phyloP scores from a whole-genome alignment of 257 asterid species.

The Solanum chilense region DNA sequence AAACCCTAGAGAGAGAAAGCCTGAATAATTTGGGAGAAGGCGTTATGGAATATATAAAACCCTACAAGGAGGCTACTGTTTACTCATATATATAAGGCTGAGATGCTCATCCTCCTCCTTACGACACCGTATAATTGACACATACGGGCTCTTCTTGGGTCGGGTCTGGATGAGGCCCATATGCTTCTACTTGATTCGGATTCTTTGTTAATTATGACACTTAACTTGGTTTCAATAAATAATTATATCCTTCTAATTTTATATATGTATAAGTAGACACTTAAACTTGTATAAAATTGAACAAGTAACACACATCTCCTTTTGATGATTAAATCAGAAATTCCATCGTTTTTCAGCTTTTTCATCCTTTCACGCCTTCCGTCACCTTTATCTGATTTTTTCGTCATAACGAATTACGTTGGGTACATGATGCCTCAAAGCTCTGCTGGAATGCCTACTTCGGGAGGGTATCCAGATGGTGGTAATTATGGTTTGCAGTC shows the following conservation, averaged over 20 bases:
- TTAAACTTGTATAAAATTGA: too few species aligned
- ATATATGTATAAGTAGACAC: too few species aligned
- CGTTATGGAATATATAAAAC: neutral
- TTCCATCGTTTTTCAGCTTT: neutral
- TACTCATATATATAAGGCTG: neutral
- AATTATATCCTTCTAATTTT: too few species aligned
- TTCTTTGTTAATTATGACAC: too few species aligned
- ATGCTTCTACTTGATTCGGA: neutral
- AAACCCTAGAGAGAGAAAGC: slow-evolving; percentile 1
- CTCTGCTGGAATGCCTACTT: slow-evolving; percentile 46
- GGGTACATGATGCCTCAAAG: slow-evolving; percentile 64
- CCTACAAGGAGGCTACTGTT: neutral
- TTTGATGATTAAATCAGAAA: neutral
- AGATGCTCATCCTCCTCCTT: neutral
- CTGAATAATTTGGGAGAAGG: neutral
- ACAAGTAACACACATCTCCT: neutral
- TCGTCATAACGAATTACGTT: slow-evolving; percentile 16
- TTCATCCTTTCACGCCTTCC: neutral
- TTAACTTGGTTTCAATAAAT: too few species aligned
- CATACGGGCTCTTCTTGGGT: neutral
- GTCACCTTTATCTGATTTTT: neutral
- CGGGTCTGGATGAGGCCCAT: neutral
- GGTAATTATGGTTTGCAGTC: slow-evolving; percentile 49
- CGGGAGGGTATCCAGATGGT: slow-evolving; percentile 73
- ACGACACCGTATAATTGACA: neutral